Evolutionary conservation across 108 stramenopile species (phyloP).

Genomic region (Bacterosira constricta): DNA sequence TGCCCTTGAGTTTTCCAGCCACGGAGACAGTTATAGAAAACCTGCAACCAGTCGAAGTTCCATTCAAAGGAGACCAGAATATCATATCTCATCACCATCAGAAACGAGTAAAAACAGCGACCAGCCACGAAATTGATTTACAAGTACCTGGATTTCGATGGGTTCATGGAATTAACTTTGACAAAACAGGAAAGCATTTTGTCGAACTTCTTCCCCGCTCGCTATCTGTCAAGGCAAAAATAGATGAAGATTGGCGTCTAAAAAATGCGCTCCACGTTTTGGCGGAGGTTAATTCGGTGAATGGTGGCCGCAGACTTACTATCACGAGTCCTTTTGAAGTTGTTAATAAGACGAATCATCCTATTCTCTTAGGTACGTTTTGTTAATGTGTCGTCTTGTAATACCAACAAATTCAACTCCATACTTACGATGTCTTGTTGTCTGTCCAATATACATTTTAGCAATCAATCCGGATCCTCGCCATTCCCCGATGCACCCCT

Average conservation of each 20-base stretch:
- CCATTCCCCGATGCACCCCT: constrained; percentile 23
- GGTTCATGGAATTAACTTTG: constrained; percentile 79
- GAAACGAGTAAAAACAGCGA: neutral
- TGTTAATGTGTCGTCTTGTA: neutral
- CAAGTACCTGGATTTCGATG: constrained; percentile 93
- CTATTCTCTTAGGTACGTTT: constrained; percentile 39
- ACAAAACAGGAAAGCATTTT: constrained; percentile 85
- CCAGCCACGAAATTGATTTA: constrained; percentile 77
- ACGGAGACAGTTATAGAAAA: constrained; percentile 87
- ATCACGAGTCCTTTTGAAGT: constrained; percentile 82
- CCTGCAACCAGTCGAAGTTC: constrained; percentile 79
- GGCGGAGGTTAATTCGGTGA: constrained; percentile 84
- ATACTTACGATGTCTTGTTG: neutral
- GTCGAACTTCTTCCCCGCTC: constrained; percentile 72
- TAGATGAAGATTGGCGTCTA: constrained; percentile 77
- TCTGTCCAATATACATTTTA: constrained; percentile 34
- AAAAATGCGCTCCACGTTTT: constrained; percentile 83
- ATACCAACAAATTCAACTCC: neutral
- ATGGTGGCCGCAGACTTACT: constrained; percentile 87
- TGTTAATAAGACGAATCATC: constrained; percentile 86
- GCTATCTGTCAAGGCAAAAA: constrained; percentile 48
- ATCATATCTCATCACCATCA: constrained; percentile 10
- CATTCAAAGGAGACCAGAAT: constrained; percentile 73
- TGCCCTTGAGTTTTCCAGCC: constrained; percentile 81
- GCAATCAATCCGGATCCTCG: constrained; percentile 78